Evolutionary conservation across 2,329 filamentous ascomycete species (phyloP).

Genomic region (Raffaelea arxii): DNA sequence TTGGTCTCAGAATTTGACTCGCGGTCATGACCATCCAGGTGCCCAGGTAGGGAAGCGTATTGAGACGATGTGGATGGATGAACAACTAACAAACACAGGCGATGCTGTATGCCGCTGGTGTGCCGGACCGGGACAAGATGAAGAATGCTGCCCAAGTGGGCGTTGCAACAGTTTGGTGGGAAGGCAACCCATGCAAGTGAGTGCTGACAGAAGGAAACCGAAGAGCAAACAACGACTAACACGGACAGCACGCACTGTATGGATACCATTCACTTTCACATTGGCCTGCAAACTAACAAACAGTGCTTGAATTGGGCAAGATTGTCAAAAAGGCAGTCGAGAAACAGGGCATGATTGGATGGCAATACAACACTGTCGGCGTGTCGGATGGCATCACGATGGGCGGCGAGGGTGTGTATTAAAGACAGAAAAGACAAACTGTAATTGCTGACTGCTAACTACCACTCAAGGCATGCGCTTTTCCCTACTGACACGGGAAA

Average conservation of each 20-base stretch:
- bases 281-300: not conserved
- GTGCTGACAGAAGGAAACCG: too few species aligned
- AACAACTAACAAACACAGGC: constrained; percentile 41
- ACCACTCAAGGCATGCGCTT: constrained; percentile 69
- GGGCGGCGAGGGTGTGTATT: constrained; percentile 67
- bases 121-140: constrained; percentile 76
- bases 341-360: constrained; percentile 80
- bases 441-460: not conserved
- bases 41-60: constrained; percentile 55
- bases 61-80: not conserved
- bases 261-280: constrained; percentile 6
- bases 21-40: constrained; percentile 80
- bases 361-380: constrained; percentile 90
- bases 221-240: too few species aligned
- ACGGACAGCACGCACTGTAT: constrained; percentile 33
- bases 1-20: constrained; percentile 75
- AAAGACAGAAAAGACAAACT: not conserved
- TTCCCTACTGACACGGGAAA: constrained; percentile 79
- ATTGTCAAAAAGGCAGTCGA: constrained; percentile 75
- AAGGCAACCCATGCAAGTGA: constrained; percentile 92
- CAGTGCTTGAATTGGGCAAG: constrained; percentile 76
- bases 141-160: constrained; percentile 86
- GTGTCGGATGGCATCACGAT: constrained; percentile 90
- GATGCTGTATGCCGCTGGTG: constrained; percentile 90
- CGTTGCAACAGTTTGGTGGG: constrained; percentile 91